These are phyloP conservation scores for Aegilops speltoides DNA, from an alignment of 176 grass and related monocot genomes.

Conservation along the genomic window DNA sequence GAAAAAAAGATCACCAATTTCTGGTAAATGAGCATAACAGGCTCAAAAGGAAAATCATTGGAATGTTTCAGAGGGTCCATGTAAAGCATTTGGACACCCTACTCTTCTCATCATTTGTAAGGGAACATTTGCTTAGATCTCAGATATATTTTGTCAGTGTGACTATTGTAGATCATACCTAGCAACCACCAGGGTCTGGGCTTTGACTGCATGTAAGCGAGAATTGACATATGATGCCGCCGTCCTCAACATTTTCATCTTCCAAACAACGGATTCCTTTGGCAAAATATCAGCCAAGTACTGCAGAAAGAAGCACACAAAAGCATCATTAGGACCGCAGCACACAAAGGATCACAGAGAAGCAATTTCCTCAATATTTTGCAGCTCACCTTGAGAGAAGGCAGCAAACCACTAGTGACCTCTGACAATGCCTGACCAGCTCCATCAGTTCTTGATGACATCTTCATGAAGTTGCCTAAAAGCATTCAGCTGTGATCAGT, in stretches of 20 bases:
- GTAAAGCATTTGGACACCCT: background rate
- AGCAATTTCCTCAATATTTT: background rate
- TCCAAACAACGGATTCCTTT: conserved; percentile 70
- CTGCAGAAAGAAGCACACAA: conserved; percentile 34
- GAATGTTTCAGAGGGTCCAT: background rate
- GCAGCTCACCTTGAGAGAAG: conserved; percentile 49
- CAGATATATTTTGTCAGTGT: background rate
- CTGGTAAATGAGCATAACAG: conserved; percentile 15
- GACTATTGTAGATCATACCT: conserved; percentile 50
- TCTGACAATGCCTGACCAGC: conserved; percentile 32
- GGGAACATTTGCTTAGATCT: background rate
- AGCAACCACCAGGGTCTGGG: conserved; percentile 72
- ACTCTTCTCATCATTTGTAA: background rate
- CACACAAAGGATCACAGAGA: conserved; percentile 1
- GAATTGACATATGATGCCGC: conserved; percentile 77
- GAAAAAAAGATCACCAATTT: conserved; percentile 35
- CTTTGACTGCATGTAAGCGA: conserved; percentile 75
- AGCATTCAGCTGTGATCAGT: conserved; percentile 9
- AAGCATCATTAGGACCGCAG: background rate
- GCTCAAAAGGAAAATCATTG: background rate
- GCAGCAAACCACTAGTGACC: conserved; percentile 24
- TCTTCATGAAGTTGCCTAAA: conserved; percentile 54
- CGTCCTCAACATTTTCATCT: conserved; percentile 73
- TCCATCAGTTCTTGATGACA: conserved; percentile 19
- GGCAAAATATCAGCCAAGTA: conserved; percentile 66